These are phyloP conservation scores for Fraxinus angustifolia DNA, from an alignment of 305 asterid species.

Conservation along the genomic window DNA sequence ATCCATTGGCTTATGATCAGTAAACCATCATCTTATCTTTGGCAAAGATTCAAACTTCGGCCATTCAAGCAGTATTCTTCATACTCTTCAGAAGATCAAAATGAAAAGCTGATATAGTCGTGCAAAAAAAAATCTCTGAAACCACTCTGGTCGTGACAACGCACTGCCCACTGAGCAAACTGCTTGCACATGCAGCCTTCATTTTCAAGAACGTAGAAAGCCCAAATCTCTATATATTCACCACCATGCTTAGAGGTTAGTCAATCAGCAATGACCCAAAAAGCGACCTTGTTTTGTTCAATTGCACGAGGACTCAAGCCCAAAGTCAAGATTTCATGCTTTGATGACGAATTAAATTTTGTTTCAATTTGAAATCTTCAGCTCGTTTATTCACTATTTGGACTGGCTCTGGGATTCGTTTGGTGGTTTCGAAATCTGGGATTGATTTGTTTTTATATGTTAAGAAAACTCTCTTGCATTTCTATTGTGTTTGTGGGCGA, in stretches of 20 bases:
- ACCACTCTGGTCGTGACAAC: conserved; percentile 44
- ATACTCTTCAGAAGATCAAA: conserved; percentile 26
- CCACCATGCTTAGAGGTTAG: conserved; percentile 51
- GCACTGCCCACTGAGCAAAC: conserved; percentile 54
- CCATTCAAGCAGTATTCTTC: conserved; percentile 21
- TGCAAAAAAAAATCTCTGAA: conserved; percentile 39
- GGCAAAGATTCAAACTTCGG: conserved; percentile 16
- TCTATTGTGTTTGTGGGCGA: no score
- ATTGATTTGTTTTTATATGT: conserved; percentile 13
- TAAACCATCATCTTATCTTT: conserved; percentile 8
- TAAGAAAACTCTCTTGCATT: neutral
- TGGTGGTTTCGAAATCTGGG: conserved; percentile 45
- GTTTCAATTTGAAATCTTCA: conserved; percentile 50
- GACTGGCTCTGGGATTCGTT: conserved; percentile 43
- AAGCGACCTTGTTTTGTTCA: conserved; percentile 40
- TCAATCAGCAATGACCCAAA: conserved; percentile 38
- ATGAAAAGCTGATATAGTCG: conserved; percentile 42
- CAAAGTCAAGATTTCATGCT: conserved; percentile 26
- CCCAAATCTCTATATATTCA: conserved; percentile 61
- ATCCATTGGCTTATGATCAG: conserved; percentile 23
- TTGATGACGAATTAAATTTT: conserved; percentile 44
- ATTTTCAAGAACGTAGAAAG: conserved; percentile 36
- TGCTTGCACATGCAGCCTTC: conserved; percentile 52
- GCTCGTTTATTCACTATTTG: conserved; percentile 30
- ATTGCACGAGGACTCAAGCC: conserved; percentile 38